These are phyloP conservation scores for Cystobasidium pallidum DNA, from an alignment of 1,284 basidiomycete genomes.

Conservation along the genomic window DNA sequence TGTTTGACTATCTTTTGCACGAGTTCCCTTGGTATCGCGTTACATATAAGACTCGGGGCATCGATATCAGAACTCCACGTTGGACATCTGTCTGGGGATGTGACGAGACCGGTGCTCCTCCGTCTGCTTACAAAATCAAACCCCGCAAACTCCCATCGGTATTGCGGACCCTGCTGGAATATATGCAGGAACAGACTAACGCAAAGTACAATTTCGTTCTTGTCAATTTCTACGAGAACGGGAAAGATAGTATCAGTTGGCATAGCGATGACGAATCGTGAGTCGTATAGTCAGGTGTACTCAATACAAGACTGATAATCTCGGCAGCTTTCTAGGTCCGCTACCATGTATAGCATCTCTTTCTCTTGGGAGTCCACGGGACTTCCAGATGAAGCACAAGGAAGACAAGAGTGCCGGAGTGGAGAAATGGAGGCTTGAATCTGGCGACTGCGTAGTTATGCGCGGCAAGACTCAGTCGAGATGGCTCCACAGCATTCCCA, in stretches of 20 bases:
- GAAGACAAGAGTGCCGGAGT: conserved; percentile 52
- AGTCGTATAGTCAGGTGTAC: neutral
- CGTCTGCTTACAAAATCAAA: conserved; percentile 52
- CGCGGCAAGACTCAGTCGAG: conserved; percentile 56
- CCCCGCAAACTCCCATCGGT: conserved; percentile 48
- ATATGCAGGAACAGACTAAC: conserved; percentile 54
- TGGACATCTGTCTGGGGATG: conserved; percentile 57
- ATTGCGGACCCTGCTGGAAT: conserved; percentile 37
- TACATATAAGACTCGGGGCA: conserved; percentile 54
- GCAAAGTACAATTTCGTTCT: conserved; percentile 54
- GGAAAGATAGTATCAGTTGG: conserved; percentile 57
- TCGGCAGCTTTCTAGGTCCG: conserved; percentile 49
- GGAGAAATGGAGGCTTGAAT: conserved; percentile 54
- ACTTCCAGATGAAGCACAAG: conserved; percentile 57
- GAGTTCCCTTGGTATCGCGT: conserved; percentile 56
- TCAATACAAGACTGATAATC: neutral
- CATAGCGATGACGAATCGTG: conserved; percentile 58
- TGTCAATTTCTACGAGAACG: conserved; percentile 57
- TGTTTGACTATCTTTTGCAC: conserved; percentile 54
- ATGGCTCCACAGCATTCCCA: conserved; percentile 58
- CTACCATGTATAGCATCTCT: conserved; percentile 57
- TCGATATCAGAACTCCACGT: conserved; percentile 55
- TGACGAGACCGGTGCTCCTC: conserved; percentile 52
- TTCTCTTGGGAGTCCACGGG: conserved; percentile 55
- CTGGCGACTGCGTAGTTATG: conserved; percentile 58